A percentile compares a stretch with the other conserved stretches of the same genome.
phyloP scores from a whole-genome alignment of 331 rosid genomes.

The Pyrus hybrid region DNA sequence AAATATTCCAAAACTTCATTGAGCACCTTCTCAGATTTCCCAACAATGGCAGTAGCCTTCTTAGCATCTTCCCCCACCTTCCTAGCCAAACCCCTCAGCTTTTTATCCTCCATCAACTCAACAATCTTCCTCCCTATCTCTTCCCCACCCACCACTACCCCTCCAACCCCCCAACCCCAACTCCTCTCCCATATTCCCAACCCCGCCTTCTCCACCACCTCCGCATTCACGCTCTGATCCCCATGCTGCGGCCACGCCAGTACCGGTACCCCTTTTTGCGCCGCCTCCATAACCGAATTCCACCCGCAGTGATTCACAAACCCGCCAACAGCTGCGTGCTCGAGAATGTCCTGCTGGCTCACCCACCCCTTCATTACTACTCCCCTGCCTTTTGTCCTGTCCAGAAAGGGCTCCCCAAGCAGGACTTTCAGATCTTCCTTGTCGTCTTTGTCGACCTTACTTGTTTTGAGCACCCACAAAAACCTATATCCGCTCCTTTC shows the following conservation, averaged over 20 bases:
- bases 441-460: slow-evolving; percentile 16
- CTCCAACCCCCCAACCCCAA: slow-evolving; percentile 16
- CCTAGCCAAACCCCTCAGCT: slow-evolving; percentile 8
- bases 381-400: slow-evolving; percentile 7
- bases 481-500: slow-evolving; percentile 8
- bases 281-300: slow-evolving; percentile 21
- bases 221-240: slow-evolving; percentile 15
- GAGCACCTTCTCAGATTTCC: slow-evolving; percentile 18
- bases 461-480: slow-evolving; percentile 16
- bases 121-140: slow-evolving; percentile 2
- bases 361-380: slow-evolving; percentile 15
- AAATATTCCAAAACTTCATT: neutral
- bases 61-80: slow-evolving; percentile 12
- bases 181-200: slow-evolving; percentile 16
- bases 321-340: slow-evolving; percentile 7
- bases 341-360: slow-evolving; percentile 13
- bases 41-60: slow-evolving; percentile 5
- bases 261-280: slow-evolving; percentile 8
- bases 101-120: slow-evolving; percentile 5
- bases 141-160: slow-evolving; percentile 9
- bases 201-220: slow-evolving; percentile 12
- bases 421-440: neutral
- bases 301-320: slow-evolving; percentile 22
- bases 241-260: slow-evolving; percentile 22
- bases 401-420: slow-evolving; percentile 5